These are phyloP conservation scores for Eucalyptus regnans DNA, from an alignment of 345 rosid species.

Conservation along the genomic window DNA sequence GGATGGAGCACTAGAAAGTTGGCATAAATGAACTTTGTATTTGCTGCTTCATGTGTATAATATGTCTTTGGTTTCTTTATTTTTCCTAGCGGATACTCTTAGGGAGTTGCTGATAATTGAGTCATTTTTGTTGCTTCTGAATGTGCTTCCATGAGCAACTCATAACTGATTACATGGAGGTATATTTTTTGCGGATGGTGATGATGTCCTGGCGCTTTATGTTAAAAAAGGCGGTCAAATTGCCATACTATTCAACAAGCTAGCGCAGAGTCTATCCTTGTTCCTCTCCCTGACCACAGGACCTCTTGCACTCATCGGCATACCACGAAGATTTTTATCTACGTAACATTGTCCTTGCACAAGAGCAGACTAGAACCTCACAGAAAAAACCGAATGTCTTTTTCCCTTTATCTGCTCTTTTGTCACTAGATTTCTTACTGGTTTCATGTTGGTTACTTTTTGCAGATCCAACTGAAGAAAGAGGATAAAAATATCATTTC, in stretches of 20 bases:
- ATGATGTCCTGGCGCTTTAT: not conserved
- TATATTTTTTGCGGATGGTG: not conserved
- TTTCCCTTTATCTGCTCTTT: not conserved
- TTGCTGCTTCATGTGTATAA: not conserved
- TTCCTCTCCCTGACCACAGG: not conserved
- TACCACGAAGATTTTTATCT: not conserved
- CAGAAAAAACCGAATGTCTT: not conserved
- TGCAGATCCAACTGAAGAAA: conserved; percentile 49
- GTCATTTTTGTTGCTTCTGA: not conserved
- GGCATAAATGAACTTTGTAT: not conserved
- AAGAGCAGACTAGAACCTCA: not conserved
- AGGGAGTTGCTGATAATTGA: not conserved
- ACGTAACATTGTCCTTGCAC: not conserved
- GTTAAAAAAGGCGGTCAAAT: not conserved
- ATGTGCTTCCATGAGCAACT: not conserved
- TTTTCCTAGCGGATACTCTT: not conserved
- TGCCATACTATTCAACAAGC: not conserved
- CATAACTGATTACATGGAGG: not conserved
- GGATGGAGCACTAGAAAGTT: not conserved
- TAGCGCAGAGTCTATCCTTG: not conserved
- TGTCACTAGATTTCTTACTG: not conserved
- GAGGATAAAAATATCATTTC: conserved; percentile 49
- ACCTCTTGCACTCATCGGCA: not conserved
- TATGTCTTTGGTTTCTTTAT: not conserved
- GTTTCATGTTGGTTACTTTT: not conserved